Evolutionary conservation across 805 yeast species (phyloP).

Genomic region (Grigorovia humatica): DNA sequence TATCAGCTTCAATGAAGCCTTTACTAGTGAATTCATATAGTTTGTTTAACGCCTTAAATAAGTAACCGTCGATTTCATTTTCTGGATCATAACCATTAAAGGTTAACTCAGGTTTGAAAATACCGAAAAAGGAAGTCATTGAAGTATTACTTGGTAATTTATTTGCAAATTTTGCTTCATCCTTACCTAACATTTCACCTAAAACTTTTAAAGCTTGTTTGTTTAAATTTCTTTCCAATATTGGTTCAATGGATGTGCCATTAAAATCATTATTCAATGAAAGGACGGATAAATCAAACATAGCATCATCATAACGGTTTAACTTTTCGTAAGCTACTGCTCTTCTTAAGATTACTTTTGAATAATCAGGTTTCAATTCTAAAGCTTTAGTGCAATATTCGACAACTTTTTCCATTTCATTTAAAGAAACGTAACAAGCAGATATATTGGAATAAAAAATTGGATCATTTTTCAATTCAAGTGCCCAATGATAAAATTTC

Average conservation of each 20-base stretch:
- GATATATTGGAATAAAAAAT: constrained; percentile 91
- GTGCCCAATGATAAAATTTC: constrained; percentile 67
- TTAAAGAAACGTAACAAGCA: constrained; percentile 82
- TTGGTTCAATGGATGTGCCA: constrained; percentile 64
- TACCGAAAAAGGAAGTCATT: constrained; percentile 75
- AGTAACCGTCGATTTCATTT: constrained; percentile 52
- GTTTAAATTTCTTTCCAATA: constrained; percentile 79
- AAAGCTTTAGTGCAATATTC: constrained; percentile 83
- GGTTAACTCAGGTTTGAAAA: constrained; percentile 51
- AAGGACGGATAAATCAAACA: constrained; percentile 83
- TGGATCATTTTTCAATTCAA: constrained; percentile 68
- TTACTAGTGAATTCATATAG: constrained; percentile 36
- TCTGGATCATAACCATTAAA: constrained; percentile 41
- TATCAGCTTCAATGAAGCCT: constrained; percentile 31
- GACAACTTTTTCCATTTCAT: constrained; percentile 72
- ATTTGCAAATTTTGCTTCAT: constrained; percentile 23
- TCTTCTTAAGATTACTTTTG: constrained; percentile 87
- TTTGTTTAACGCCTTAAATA: constrained; percentile 55
- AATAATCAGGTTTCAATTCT: constrained; percentile 76
- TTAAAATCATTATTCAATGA: constrained; percentile 77
- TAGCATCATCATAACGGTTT: constrained; percentile 71
- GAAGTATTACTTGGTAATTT: constrained; percentile 76
- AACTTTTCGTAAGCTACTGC: constrained; percentile 83
- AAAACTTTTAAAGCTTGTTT: constrained; percentile 68
- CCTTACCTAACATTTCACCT: constrained; percentile 34